phyloP scores from a whole-genome alignment of 345 rosid genomes.

The Syzygium oleosum region DNA sequence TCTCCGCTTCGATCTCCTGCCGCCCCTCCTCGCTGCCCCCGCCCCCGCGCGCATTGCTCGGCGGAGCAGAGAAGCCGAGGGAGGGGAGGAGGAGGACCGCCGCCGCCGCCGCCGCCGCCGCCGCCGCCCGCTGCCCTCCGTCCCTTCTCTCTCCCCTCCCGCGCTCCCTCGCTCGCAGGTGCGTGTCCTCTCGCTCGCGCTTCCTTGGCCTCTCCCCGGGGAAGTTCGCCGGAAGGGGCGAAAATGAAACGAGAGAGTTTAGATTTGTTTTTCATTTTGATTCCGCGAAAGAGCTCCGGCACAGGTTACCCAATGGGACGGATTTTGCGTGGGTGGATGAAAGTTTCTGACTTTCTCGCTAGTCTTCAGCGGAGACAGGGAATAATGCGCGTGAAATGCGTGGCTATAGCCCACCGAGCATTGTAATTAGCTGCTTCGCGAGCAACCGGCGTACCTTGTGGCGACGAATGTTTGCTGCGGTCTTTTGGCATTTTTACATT shows the following conservation, averaged over 20 bases:
- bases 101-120: too few species aligned
- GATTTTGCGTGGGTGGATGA: background rate
- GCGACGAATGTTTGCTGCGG: background rate
- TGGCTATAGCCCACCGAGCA: background rate
- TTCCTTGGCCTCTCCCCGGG: background rate
- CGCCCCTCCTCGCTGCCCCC: background rate
- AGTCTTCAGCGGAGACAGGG: background rate
- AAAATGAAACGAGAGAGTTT: background rate
- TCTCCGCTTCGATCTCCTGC: slow-evolving; percentile 19
- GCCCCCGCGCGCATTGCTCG: background rate
- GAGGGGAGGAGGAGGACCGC: background rate
- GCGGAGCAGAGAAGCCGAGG: background rate
- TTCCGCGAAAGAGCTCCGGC: background rate
- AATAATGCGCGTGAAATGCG: background rate
- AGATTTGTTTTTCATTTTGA: background rate
- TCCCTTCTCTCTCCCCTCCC: background rate
- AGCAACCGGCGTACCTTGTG: background rate
- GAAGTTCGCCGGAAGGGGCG: background rate
- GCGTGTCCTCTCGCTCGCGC: background rate
- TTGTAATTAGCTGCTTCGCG: background rate
- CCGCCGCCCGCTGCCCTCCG: background rate
- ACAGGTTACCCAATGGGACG: background rate
- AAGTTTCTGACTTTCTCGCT: background rate
- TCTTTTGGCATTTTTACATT: too few species aligned
- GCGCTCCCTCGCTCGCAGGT: slow-evolving; percentile 1